Evolutionary conservation across 1,139 yeast genomes (phyloP).

Genomic region (Debaryomyces nepalensis): DNA sequence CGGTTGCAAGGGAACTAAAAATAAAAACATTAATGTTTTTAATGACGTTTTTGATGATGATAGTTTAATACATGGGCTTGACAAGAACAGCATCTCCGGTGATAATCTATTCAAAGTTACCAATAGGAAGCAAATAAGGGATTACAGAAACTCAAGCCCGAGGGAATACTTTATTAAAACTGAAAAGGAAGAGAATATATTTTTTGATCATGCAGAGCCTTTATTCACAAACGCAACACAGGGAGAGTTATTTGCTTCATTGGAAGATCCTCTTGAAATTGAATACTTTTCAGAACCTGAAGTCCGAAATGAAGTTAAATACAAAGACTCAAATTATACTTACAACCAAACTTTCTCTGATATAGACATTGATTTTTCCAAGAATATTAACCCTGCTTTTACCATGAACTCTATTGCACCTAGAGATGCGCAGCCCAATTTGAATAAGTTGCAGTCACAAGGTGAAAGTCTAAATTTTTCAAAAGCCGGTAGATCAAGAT

Average conservation of each 20-base stretch:
- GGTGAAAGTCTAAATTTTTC: background rate
- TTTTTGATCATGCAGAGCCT: background rate
- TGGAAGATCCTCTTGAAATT: background rate
- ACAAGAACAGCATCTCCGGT: background rate
- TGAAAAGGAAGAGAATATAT: background rate
- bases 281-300: background rate
- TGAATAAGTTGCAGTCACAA: background rate
- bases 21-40: background rate
- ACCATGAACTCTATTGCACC: constrained; percentile 2
- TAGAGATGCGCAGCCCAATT: background rate
- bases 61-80: background rate
- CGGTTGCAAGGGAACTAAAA: too few relatives aligned
- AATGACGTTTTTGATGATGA: constrained; percentile 1
- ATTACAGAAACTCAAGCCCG: too few relatives aligned
- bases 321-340: background rate
- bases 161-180: constrained; percentile 1
- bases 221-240: background rate
- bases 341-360: background rate
- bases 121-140: too few relatives aligned
- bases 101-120: background rate
- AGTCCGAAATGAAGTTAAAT: background rate
- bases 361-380: background rate
- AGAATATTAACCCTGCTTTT: constrained; percentile 1
- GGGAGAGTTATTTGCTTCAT: background rate
- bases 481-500: constrained; percentile 1